A percentile compares a stretch with the other conserved stretches of the same genome.
phyloP scores from a whole-genome alignment of 805 yeast species.

The Kazachstania africana region DNA sequence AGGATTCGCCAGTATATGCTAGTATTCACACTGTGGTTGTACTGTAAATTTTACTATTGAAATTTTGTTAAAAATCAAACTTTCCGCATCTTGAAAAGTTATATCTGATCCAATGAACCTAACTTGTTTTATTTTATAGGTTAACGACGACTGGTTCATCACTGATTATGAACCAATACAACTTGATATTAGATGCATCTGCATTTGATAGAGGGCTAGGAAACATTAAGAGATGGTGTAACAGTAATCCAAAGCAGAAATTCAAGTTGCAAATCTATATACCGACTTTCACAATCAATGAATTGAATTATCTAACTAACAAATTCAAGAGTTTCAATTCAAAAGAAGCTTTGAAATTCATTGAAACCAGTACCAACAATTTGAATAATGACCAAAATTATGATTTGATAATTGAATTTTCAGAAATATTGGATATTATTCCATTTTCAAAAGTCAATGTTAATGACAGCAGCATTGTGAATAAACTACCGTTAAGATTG shows the following conservation, averaged over 20 bases:
- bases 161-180: too few species aligned
- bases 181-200: constrained; percentile 54
- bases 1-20: not conserved
- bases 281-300: constrained; percentile 39
- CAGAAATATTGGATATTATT: constrained; percentile 26
- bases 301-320: constrained; percentile 45
- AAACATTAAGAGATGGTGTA: constrained; percentile 52
- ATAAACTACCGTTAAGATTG: constrained; percentile 39
- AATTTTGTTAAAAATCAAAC: not conserved
- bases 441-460: constrained; percentile 16
- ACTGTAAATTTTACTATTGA: not conserved
- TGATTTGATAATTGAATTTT: constrained; percentile 36
- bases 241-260: constrained; percentile 15
- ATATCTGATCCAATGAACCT: too few species aligned
- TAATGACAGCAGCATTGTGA: constrained; percentile 5
- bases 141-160: too few species aligned
- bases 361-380: constrained; percentile 29
- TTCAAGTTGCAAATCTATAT: constrained; percentile 35
- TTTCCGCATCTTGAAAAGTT: too few species aligned
- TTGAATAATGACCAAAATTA: constrained; percentile 3
- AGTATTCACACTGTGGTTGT: not conserved
- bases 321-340: constrained; percentile 53
- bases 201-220: constrained; percentile 61
- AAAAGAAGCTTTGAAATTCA: constrained; percentile 49
- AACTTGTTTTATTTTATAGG: too few species aligned